These are phyloP conservation scores for Gracilaria caudata DNA, from an alignment of 23 red algal species.

Conservation along the genomic window DNA sequence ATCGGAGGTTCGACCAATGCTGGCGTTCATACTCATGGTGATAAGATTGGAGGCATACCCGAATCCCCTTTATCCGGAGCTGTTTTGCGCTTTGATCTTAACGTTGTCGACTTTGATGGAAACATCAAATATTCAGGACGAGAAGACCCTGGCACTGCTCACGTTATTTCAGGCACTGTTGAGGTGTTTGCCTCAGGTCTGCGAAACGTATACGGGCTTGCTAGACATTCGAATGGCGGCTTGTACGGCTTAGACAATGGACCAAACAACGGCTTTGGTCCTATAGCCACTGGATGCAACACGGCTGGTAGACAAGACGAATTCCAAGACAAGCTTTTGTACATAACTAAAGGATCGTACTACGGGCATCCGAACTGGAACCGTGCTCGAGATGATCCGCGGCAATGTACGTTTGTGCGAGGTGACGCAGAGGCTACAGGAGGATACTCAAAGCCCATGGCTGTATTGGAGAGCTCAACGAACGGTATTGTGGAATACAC, in stretches of 20 bases:
- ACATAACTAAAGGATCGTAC: conserved; percentile 40
- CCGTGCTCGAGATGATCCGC: conserved; percentile 54
- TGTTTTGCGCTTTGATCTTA: conserved; percentile 35
- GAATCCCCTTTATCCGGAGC: conserved; percentile 70
- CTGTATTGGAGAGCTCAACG: conserved; percentile 51
- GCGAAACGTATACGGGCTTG: conserved; percentile 61
- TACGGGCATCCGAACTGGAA: conserved; percentile 84
- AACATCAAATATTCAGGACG: conserved; percentile 52
- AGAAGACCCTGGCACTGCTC: conserved; percentile 45
- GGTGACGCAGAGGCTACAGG: conserved; percentile 16
- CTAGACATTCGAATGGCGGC: conserved; percentile 38
- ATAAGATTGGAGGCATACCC: conserved; percentile 42
- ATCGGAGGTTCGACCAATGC: conserved; percentile 73
- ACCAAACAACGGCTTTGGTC: conserved; percentile 72
- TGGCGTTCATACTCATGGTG: conserved; percentile 46
- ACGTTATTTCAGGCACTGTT: conserved; percentile 36
- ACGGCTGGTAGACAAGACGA: conserved; percentile 20
- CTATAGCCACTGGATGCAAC: conserved; percentile 46
- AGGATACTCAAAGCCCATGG: conserved; percentile 39
- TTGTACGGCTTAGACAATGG: conserved; percentile 76
- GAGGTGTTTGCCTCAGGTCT: conserved; percentile 50
- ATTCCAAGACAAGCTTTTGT: conserved; percentile 52
- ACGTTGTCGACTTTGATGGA: conserved; percentile 44
- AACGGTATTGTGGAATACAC: conserved; percentile 78
- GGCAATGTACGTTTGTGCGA: conserved; percentile 63